These are phyloP conservation scores for Suhomyces vadensis DNA, from an alignment of 805 yeast genomes.

Conservation along the genomic window DNA sequence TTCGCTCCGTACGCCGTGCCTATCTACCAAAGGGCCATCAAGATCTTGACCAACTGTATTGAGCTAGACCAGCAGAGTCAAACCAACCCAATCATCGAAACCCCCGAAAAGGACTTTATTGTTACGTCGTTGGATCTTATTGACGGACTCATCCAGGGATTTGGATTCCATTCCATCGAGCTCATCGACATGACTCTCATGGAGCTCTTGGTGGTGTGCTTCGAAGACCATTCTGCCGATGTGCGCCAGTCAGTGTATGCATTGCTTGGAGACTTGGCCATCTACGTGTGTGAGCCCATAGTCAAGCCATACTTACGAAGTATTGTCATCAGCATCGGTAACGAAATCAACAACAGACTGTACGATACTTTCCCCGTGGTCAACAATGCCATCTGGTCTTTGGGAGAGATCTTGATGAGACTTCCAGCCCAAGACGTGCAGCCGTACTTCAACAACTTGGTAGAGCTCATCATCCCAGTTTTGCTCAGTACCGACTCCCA, in stretches of 20 bases:
- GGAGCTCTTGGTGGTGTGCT: conserved; percentile 63
- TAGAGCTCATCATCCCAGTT: conserved; percentile 59
- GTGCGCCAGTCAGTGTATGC: conserved; percentile 95
- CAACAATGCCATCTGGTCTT: conserved; percentile 91
- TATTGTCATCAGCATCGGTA: conserved; percentile 64
- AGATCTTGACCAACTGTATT: conserved; percentile 67
- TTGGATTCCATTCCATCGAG: conserved; percentile 62
- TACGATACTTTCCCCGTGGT: conserved; percentile 61
- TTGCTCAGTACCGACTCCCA: conserved; percentile 55
- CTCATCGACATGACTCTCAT: conserved; percentile 54
- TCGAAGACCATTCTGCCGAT: conserved; percentile 76
- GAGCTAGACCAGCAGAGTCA: conserved; percentile 63
- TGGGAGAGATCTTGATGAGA: conserved; percentile 81
- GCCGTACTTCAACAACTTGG: conserved; percentile 55
- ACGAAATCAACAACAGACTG: conserved; percentile 59
- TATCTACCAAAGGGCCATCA: conserved; percentile 75
- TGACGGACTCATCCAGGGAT: conserved; percentile 91
- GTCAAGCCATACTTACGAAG: conserved; percentile 51
- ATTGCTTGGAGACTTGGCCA: conserved; percentile 84
- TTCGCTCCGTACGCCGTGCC: conserved; percentile 90
- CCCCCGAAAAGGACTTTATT: conserved; percentile 88
- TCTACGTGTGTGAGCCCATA: conserved; percentile 48
- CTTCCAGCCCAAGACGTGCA: conserved; percentile 45
- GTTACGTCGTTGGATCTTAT: conserved; percentile 87
- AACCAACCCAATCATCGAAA: conserved; percentile 63